Conservation (phyloP, 2,329 filamentous ascomycete genomes). For the Aspergillus clavatus region DNA sequence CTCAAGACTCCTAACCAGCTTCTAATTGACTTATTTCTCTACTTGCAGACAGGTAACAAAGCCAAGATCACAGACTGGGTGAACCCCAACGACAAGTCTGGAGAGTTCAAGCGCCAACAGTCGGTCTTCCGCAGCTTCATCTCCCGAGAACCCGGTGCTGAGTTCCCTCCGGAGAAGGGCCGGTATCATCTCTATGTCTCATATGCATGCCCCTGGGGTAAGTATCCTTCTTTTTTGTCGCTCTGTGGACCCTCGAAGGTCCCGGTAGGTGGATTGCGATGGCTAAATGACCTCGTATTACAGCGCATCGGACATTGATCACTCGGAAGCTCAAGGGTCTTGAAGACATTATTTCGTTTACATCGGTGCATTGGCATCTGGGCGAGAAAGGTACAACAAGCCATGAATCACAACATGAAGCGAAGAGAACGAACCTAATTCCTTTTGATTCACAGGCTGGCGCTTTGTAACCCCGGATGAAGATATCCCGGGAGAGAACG, state of each 20-base stretch:
- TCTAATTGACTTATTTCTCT: not conserved
- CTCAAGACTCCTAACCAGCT: not conserved
- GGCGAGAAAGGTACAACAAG: constrained; percentile 57
- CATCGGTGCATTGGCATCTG: constrained; percentile 92
- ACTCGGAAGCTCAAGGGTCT: constrained; percentile 86
- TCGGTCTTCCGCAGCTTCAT: constrained; percentile 80
- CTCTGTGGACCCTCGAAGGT: not conserved
- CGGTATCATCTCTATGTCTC: constrained; percentile 94
- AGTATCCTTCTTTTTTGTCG: constrained; percentile 1
- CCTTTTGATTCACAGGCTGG: constrained; percentile 57
- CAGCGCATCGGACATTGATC: constrained; percentile 81
- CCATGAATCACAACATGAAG: not conserved
- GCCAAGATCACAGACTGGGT: constrained; percentile 79
- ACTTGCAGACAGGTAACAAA: constrained; percentile 22
- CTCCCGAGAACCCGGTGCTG: constrained; percentile 63
- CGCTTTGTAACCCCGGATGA: constrained; percentile 69
- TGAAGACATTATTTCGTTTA: constrained; percentile 73
- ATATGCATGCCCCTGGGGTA: constrained; percentile 87
- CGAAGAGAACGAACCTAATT: not conserved
- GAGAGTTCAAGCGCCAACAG: constrained; percentile 87
- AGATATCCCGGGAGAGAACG: constrained; percentile 52
- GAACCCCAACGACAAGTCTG: constrained; percentile 66
- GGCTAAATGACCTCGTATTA: constrained; percentile 14
- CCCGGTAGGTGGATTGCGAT: not conserved
- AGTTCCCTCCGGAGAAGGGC: constrained; percentile 79